These are phyloP conservation scores for Fraxinus latifolia DNA, from an alignment of 305 asterid genomes.

Conservation along the genomic window DNA sequence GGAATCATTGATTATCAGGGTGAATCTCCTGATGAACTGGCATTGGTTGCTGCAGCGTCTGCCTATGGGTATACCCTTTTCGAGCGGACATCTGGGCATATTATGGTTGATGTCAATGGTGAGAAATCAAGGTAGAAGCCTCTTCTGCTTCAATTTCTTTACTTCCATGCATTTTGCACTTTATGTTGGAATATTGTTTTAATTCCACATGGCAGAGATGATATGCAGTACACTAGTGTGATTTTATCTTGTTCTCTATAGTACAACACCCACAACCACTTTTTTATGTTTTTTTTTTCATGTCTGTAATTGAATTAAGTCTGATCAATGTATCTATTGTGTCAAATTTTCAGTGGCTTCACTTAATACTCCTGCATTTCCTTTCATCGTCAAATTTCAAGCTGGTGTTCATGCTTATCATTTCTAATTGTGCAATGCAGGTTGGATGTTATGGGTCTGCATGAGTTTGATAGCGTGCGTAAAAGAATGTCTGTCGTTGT, in stretches of 20 bases:
- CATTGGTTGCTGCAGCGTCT: conserved; percentile 88
- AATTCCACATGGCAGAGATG: not conserved
- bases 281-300: not conserved
- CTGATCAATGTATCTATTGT: not conserved
- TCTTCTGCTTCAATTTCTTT: conserved; percentile 18
- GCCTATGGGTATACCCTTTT: conserved; percentile 88
- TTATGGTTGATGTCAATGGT: conserved; percentile 85
- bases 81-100: conserved; percentile 96
- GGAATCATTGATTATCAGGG: conserved; percentile 80
- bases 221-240: conserved; percentile 6
- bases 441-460: conserved; percentile 96
- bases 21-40: conserved; percentile 99
- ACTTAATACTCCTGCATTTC: not conserved
- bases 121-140: conserved; percentile 82
- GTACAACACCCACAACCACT: not conserved
- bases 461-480: conserved; percentile 96
- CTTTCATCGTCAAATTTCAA: conserved; percentile 7
- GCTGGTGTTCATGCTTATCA: conserved; percentile 11
- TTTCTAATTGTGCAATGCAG: conserved; percentile 41
- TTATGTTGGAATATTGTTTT: conserved; percentile 5
- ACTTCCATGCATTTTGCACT: conserved; percentile 7
- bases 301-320: conserved; percentile 8
- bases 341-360: not conserved
- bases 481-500: conserved; percentile 96
- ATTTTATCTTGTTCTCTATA: not conserved